Base-by-base conservation (phyloP, 2,329 filamentous ascomycete genomes). In the Cytospora piceicola region DNA sequence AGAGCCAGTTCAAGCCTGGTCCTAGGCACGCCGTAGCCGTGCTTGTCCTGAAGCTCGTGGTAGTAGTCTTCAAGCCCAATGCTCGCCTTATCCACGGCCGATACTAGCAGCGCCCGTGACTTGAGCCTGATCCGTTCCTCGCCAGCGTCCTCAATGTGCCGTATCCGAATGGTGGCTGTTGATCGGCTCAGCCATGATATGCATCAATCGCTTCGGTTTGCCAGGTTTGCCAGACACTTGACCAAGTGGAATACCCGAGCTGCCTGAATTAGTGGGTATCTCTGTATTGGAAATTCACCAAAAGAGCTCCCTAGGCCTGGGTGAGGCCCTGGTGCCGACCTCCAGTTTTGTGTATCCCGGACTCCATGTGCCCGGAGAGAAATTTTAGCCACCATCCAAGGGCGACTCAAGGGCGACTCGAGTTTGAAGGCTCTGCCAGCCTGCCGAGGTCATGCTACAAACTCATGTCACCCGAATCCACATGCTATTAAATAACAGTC, bases 221-320 rank as follows among this genome's bases (percentile, higher is more conserved):
- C n/a, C n/a, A n/a, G n/a, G n/a, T 22, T n/a, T 46, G 7, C 42
- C 20, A 46, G n/a, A 22, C 39, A 46, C 17, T 46, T 46, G 42
- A 46, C 7, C 42, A 12, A 46, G 42, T 24, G 22, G 46, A 12
- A 49, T 24, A 49, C 46, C 9, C 42, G 27, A 58, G 29, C 1
- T 7, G n/a, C n/a, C 30, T 58, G 20, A 7, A 34, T 17, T 58
- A 34, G 29, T 46, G 17, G 34, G 55, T 58, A 58, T 58, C 55
- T 39, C 11, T 36, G 30, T 58, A 7, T 27, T 29, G 12, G 34
- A 22, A 27, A 22, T 27, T 22, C 34, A 20, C 34, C 32, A 29
- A 39, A 27, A 17, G 20, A 39, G 42, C 20, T 17, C 32, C 32
- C 55, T 39, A 24, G 32, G 22, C 22, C 30, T n/a, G 27, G 29